Conservation (phyloP, 2,329 filamentous ascomycete genomes). For the Conoideocrella luteorostrata region DNA sequence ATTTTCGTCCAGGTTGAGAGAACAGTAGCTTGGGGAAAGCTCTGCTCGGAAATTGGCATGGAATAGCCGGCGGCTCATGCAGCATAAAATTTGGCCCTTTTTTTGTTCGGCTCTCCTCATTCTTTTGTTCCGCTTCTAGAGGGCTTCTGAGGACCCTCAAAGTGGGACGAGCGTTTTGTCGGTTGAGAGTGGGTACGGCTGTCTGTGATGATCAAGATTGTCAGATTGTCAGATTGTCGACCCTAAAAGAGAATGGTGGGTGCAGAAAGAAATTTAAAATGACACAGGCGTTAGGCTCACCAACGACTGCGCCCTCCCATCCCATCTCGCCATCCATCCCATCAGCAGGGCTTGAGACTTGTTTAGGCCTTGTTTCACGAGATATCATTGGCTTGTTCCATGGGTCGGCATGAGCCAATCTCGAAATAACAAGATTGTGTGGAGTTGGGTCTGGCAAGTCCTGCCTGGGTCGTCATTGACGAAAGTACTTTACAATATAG, state of each 20-base stretch:
- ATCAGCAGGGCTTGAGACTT: too few relatives aligned
- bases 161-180: slow-evolving; percentile 5
- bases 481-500: too few relatives aligned
- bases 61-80: too few relatives aligned
- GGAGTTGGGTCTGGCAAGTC: not conserved
- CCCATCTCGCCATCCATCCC: not conserved
- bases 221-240: slow-evolving; percentile 9
- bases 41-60: too few relatives aligned
- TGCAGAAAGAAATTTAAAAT: slow-evolving; percentile 4
- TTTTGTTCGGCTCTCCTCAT: too few relatives aligned
- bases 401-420: not conserved
- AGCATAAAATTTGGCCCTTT: too few relatives aligned
- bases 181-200: not conserved
- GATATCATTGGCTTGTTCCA: not conserved
- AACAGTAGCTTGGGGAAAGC: too few relatives aligned
- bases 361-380: too few relatives aligned
- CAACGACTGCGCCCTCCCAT: not conserved
- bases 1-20: not conserved
- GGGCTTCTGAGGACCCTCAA: slow-evolving; percentile 6
- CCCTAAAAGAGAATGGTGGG: slow-evolving; percentile 5
- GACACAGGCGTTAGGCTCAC: slow-evolving; percentile 1
- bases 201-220: slow-evolving; percentile 6
- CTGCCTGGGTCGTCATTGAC: not conserved
- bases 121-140: slow-evolving; percentile 7
- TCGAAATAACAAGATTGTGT: not conserved